Evolutionary conservation across 768 basidiomycete genomes (phyloP), one percentile per base, ranked within the genome.

Genomic region (Kwoniella botswanensis): DNA sequence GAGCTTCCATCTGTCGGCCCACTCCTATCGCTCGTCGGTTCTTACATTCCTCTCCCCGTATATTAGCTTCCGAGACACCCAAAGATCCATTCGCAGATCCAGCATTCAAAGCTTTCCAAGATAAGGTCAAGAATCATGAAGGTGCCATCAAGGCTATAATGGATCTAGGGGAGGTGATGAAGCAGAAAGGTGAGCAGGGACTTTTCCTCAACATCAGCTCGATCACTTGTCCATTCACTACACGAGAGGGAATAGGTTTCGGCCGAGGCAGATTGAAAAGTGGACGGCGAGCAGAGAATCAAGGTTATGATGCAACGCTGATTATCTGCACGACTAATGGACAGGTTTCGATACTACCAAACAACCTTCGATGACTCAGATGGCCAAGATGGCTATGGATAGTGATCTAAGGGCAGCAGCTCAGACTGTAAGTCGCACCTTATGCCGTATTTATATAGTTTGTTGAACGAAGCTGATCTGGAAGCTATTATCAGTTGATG

Each of bases 381-480:
- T 81, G 73, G 67, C 76, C 26, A 74, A 76, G 61, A 70, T 81
- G 59, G 75, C 71, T 10, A 73, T 78, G 73, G 78, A 81, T 50
- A 75, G 69, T 54, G 78, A 81, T 41, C 67, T 81, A 65, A 61
- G 80, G 43, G 68, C 62, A 26, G 80, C 80, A 1, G 74, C 73
- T 10, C 66, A 59, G 54, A 79, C 70, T 44, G 77, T 78, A 57
- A 59, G 77, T 71, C 15, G 35, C 18, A 35, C 5, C 46, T 35
- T 15, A 4, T 15, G n/a, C 22, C 12, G 61, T 21, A 21, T 7
- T 26, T 12, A 18, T 60, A n/a, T 11, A 22, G 13, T 3, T 17
- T 10, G 26, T 12, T 35, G 35, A n/a, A 55, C 26, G n/a, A 42
- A 54, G 29, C 42, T 15, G 46, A 46, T 18, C 21, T 24, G 42